These are phyloP conservation scores for Verticillium klebahnii DNA, from an alignment of 2,329 filamentous ascomycete genomes.

Conservation along the genomic window DNA sequence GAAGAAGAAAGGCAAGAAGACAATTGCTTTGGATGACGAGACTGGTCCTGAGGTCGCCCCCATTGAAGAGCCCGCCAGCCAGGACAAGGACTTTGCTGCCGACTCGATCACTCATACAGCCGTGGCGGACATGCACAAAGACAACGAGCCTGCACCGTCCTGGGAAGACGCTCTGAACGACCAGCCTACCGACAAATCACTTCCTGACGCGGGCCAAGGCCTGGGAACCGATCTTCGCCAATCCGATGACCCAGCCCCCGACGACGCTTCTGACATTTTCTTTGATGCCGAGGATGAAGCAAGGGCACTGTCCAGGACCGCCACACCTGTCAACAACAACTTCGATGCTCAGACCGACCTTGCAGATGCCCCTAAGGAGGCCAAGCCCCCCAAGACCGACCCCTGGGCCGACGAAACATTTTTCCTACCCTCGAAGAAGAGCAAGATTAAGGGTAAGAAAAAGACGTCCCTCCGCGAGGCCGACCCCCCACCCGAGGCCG, in stretches of 20 bases:
- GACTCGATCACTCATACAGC: neutral
- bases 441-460: neutral
- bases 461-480: slow-evolving; percentile 2
- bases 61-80: neutral
- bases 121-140: neutral
- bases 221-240: neutral
- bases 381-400: neutral
- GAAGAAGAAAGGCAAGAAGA: slow-evolving; percentile 27
- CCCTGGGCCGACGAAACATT: neutral
- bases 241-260: neutral
- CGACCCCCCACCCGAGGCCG: neutral
- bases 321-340: neutral
- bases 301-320: neutral
- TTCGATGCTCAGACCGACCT: neutral
- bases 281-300: slow-evolving; percentile 1
- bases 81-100: neutral
- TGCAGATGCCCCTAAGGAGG: neutral
- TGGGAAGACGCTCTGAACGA: slow-evolving; percentile 2
- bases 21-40: slow-evolving; percentile 1
- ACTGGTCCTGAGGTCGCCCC: neutral
- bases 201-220: neutral
- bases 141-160: neutral
- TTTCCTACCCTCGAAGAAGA: slow-evolving; percentile 1
- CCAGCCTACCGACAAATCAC: neutral
- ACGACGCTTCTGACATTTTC: slow-evolving; percentile 2